Percentiles rank a stretch among this genome's conserved stretches.
Conservation (phyloP, 371 early-diverging fungal species). For the Saksenaea vasiformis region DNA sequence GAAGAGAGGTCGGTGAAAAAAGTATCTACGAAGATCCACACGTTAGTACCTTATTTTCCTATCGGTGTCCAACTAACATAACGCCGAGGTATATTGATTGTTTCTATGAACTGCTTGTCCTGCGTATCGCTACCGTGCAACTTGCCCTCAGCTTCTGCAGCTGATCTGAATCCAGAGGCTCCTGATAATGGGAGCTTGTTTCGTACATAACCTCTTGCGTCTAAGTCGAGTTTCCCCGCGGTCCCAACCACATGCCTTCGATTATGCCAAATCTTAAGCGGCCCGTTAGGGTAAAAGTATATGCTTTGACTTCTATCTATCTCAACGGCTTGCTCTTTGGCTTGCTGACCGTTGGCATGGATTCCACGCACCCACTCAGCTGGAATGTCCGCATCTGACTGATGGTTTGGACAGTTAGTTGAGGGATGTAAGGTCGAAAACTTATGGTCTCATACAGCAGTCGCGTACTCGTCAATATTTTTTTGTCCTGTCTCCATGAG, state of each 20-base stretch:
- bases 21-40: not conserved
- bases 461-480: not conserved
- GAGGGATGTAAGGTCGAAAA: not conserved
- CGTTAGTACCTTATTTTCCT: not conserved
- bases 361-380: not conserved
- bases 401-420: too few species aligned
- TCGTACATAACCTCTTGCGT: not conserved
- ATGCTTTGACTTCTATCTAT: not conserved
- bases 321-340: not conserved
- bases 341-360: not conserved
- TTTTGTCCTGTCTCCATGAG: not conserved
- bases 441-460: not conserved
- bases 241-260: not conserved
- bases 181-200: not conserved
- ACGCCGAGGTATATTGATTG: not conserved
- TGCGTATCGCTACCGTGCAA: not conserved
- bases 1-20: not conserved
- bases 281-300: not conserved
- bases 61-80: not conserved
- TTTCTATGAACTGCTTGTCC: not conserved
- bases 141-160: not conserved
- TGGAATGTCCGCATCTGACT: not conserved
- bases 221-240: not conserved
- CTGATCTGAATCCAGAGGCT: not conserved
- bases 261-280: not conserved